Evolutionary conservation across 208 protist genomes (phyloP).

Genomic region (Angomonas ambiguus): DNA sequence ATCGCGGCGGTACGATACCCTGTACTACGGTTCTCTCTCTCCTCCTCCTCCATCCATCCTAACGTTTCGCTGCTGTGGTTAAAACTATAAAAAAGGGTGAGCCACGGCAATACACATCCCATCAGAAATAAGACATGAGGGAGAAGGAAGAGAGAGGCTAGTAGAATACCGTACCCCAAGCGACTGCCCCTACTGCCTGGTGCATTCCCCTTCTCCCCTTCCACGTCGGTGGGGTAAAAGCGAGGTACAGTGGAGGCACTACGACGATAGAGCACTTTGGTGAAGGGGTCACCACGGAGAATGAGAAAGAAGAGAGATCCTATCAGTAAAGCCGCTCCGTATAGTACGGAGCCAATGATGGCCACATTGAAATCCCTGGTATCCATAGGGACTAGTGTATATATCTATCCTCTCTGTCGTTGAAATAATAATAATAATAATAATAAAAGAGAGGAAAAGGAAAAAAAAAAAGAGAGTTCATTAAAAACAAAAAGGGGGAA

Average conservation of each 20-base stretch:
- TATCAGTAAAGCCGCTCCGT: slow-evolving; percentile 31
- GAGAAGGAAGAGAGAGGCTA: slow-evolving; percentile 38
- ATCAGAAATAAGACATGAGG: neutral
- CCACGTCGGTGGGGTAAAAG: too few species aligned
- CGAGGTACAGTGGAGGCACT: too few species aligned
- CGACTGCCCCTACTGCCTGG: slow-evolving; percentile 14
- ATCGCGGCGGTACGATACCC: neutral
- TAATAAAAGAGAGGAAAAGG: too few species aligned
- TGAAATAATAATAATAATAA: too few species aligned
- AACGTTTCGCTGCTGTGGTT: neutral
- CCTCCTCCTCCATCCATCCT: neutral
- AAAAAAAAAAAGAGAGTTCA: too few species aligned
- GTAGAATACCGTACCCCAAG: slow-evolving; percentile 29
- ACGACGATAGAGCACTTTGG: neutral
- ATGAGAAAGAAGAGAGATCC: slow-evolving; percentile 38
- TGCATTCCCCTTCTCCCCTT: too few species aligned
- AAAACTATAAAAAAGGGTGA: neutral
- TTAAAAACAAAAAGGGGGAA: neutral
- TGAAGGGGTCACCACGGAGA: slow-evolving; percentile 15
- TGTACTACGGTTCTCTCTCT: neutral
- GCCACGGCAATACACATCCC: neutral
- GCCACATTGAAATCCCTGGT: too few species aligned
- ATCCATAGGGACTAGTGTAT: too few species aligned
- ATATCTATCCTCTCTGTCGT: too few species aligned
- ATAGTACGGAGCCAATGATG: slow-evolving; percentile 40